These are phyloP conservation scores for Maudiozyma saulgeensis DNA, from an alignment of 805 yeast species.

Conservation along the genomic window DNA sequence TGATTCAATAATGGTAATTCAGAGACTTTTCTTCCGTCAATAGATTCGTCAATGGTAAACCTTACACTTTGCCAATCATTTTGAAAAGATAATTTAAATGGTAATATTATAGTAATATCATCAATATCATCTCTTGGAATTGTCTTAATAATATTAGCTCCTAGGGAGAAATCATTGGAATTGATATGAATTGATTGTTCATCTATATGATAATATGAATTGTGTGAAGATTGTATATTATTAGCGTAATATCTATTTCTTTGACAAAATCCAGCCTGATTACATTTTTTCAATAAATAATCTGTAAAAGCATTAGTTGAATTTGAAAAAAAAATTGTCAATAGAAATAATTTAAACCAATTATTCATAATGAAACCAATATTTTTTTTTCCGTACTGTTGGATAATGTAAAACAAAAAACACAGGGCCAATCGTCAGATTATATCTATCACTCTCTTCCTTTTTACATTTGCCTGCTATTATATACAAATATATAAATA, in stretches of 20 bases:
- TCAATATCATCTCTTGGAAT: conserved; percentile 24
- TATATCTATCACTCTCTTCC: no score
- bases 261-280: conserved; percentile 72
- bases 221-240: conserved; percentile 27
- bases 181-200: conserved; percentile 25
- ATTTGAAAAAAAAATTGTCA: no score
- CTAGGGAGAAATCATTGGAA: conserved; percentile 16
- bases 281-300: conserved; percentile 67
- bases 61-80: conserved; percentile 47
- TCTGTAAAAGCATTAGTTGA: conserved; percentile 41
- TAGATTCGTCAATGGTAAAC: conserved; percentile 52
- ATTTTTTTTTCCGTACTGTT: no score
- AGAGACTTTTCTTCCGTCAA: no score
- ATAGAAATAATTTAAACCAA: no score
- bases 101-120: conserved; percentile 37
- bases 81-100: conserved; percentile 49
- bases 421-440: no score
- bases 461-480: background rate
- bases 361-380: no score
- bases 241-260: conserved; percentile 65
- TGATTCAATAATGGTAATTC: conserved; percentile 24
- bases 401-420: no score
- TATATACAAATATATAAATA: background rate
- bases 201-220: conserved; percentile 36
- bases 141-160: conserved; percentile 41